A percentile compares a stretch with the other conserved stretches of the same genome.
phyloP scores from a whole-genome alignment of 23 red algal genomes.

The Agarophyton chilense region DNA sequence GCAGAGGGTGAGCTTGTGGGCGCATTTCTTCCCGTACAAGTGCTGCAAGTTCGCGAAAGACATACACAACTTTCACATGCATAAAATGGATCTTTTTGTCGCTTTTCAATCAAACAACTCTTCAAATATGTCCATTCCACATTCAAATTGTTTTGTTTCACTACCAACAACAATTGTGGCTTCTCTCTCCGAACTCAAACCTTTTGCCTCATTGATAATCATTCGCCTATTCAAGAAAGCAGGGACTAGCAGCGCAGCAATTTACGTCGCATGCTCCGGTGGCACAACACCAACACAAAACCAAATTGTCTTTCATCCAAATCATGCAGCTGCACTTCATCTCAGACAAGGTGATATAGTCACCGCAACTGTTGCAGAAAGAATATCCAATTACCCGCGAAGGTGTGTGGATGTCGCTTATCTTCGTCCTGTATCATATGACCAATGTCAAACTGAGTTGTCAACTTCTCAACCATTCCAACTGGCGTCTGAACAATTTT shows the following conservation, averaged over 20 bases:
- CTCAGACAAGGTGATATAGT: constrained; percentile 11
- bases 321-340: constrained; percentile 19
- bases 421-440: constrained; percentile 51
- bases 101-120: not conserved
- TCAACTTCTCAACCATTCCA: constrained; percentile 30
- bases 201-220: constrained; percentile 36
- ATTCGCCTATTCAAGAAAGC: constrained; percentile 2
- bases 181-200: constrained; percentile 35
- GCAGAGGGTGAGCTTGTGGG: no score
- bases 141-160: constrained; percentile 43
- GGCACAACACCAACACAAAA: not conserved
- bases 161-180: constrained; percentile 25
- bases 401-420: constrained; percentile 5
- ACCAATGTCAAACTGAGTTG: not conserved
- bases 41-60: not conserved
- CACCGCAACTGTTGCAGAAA: constrained; percentile 47
- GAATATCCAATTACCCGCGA: constrained; percentile 23
- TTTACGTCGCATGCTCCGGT: constrained; percentile 50
- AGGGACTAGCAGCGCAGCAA: not conserved
- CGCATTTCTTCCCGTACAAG: no score
- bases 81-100: constrained; percentile 15
- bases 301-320: constrained; percentile 20
- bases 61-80: not conserved
- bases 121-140: not conserved
- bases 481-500: constrained; percentile 16